These are phyloP conservation scores for Magnaporthales sp. DNA, from an alignment of 2,329 filamentous ascomycete species.

Conservation along the genomic window DNA sequence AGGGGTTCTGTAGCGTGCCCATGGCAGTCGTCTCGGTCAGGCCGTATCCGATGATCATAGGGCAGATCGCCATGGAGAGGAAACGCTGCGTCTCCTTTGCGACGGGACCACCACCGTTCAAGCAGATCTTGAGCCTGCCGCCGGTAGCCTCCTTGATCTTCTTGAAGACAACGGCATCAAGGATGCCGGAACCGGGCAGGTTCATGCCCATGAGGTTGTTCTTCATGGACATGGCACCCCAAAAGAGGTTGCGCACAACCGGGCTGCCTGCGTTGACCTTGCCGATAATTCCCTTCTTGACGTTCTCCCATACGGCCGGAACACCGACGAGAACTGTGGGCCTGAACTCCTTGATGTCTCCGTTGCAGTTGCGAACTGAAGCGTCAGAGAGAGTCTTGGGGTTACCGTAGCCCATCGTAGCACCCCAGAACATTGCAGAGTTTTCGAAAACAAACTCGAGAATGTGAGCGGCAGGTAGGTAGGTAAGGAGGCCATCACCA, in stretches of 20 bases:
- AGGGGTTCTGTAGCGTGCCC: constrained; percentile 66
- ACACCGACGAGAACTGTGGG: constrained; percentile 80
- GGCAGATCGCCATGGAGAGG: constrained; percentile 79
- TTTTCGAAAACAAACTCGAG: constrained; percentile 90
- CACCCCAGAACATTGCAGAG: constrained; percentile 73
- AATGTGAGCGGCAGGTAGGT: constrained; percentile 81
- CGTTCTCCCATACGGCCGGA: constrained; percentile 81
- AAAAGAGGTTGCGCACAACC: constrained; percentile 67
- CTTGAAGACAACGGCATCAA: constrained; percentile 79
- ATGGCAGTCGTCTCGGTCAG: constrained; percentile 78
- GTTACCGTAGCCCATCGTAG: constrained; percentile 83
- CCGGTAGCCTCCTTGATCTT: constrained; percentile 88
- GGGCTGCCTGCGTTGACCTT: constrained; percentile 64
- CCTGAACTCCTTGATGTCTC: constrained; percentile 79
- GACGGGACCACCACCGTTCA: constrained; percentile 81
- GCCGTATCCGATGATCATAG: constrained; percentile 85
- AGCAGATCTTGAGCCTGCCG: constrained; percentile 67
- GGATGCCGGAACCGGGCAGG: constrained; percentile 55
- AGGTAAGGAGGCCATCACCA: constrained; percentile 71
- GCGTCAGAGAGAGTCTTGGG: constrained; percentile 75
- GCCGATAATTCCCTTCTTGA: constrained; percentile 80
- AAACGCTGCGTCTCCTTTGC: constrained; percentile 80
- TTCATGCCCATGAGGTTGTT: constrained; percentile 40
- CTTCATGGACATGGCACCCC: constrained; percentile 47
- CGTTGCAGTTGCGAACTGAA: constrained; percentile 77